A percentile compares a stretch with the other conserved stretches of the same genome.
Conservation (phyloP, 371 early-diverging fungal species). For the Capillidium heterosporum region DNA sequence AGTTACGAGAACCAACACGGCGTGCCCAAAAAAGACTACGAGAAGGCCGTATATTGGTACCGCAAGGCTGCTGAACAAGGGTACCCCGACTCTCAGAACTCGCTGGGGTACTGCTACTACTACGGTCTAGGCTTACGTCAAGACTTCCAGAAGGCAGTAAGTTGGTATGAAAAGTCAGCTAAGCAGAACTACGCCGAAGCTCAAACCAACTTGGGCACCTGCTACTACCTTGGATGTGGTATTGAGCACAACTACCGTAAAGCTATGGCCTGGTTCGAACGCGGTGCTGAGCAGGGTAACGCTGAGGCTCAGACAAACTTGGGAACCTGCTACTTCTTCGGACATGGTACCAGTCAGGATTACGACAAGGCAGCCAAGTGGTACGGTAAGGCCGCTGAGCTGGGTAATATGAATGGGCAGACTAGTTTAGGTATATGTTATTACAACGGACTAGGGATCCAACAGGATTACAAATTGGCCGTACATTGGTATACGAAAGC, state of each 20-base stretch:
- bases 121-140: conserved; percentile 45
- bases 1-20: conserved; percentile 67
- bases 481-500: conserved; percentile 63
- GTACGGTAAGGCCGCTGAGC: conserved; percentile 41
- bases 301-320: conserved; percentile 55
- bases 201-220: conserved; percentile 60
- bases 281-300: conserved; percentile 40
- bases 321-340: conserved; percentile 68
- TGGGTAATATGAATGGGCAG: conserved; percentile 57
- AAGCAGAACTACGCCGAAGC: conserved; percentile 50
- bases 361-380: conserved; percentile 42
- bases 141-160: conserved; percentile 31
- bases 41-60: conserved; percentile 49
- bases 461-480: conserved; percentile 41
- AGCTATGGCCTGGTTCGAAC: conserved; percentile 56
- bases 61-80: conserved; percentile 39
- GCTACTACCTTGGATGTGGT: conserved; percentile 64
- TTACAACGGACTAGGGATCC: conserved; percentile 63
- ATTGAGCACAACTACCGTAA: conserved; percentile 32
- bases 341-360: conserved; percentile 46
- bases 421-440: conserved; percentile 80
- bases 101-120: conserved; percentile 53
- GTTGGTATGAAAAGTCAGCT: conserved; percentile 55
- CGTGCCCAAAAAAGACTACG: conserved; percentile 24
- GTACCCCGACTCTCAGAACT: conserved; percentile 58